Conservation (phyloP, 2,329 filamentous ascomycete species). For the Basipetospora chlamydospora region DNA sequence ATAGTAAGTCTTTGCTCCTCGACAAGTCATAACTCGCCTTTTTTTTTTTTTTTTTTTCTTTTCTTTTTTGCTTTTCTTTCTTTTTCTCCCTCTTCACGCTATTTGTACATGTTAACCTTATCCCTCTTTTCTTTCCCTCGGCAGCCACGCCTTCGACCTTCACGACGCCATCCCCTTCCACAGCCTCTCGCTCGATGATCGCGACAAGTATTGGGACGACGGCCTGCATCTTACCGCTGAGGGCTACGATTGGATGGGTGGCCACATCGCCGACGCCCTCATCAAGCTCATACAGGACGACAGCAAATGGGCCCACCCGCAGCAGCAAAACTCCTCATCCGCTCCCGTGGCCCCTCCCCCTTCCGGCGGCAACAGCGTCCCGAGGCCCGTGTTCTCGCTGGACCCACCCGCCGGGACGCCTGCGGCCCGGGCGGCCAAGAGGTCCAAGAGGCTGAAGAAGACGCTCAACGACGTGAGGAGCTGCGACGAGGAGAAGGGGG, state of each 20-base stretch:
- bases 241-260: constrained; percentile 50
- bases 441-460: background rate
- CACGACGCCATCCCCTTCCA: constrained; percentile 38
- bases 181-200: constrained; percentile 28
- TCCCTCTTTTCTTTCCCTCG: background rate
- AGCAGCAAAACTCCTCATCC: no score
- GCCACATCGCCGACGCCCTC: constrained; percentile 37
- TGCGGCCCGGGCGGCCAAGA: background rate
- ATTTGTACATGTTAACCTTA: no score
- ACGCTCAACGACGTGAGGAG: constrained; percentile 21
- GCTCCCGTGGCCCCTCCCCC: no score
- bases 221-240: constrained; percentile 40
- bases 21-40: background rate
- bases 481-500: constrained; percentile 36
- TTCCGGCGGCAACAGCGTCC: no score
- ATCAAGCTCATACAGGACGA: constrained; percentile 26
- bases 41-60: background rate
- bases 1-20: no score
- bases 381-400: no score
- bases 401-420: background rate
- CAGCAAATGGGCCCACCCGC: no score
- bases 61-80: background rate
- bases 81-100: no score
- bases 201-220: constrained; percentile 43
- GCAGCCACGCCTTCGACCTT: constrained; percentile 44